Evolutionary conservation across 2,329 filamentous ascomycete species (phyloP).

Genomic region (Colletotrichum tropicale): DNA sequence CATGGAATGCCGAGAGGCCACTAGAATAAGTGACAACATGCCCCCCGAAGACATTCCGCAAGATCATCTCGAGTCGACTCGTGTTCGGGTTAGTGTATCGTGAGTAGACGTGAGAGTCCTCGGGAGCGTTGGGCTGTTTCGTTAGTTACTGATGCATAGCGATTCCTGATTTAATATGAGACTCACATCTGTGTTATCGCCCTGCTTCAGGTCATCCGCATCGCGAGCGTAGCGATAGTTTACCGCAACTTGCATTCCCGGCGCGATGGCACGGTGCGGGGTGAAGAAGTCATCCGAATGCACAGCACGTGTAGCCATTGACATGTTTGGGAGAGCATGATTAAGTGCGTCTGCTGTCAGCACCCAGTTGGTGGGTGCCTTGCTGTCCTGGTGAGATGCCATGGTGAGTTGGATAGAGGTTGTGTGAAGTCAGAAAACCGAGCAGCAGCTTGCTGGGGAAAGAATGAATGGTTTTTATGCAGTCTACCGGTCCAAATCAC

Average conservation of each 20-base stretch:
- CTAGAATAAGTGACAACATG: neutral
- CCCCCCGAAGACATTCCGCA: neutral
- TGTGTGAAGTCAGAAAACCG: neutral
- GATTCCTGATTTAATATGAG: fast-evolving
- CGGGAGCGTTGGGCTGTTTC: neutral
- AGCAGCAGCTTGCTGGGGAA: neutral
- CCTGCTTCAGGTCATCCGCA: neutral
- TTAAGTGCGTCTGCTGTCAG: neutral
- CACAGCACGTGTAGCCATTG: neutral
- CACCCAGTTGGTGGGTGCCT: neutral
- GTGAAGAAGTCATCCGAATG: neutral
- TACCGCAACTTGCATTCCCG: neutral
- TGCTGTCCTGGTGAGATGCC: neutral
- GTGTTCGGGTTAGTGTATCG: neutral
- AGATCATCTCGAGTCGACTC: neutral
- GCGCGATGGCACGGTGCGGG: neutral
- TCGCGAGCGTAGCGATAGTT: neutral
- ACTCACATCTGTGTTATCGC: neutral
- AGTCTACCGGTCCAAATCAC: fast-evolving
- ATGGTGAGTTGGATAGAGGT: neutral
- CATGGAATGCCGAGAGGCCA: neutral
- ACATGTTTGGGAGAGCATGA: neutral
- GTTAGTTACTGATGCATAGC: fast-evolving
- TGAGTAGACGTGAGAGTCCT: neutral
- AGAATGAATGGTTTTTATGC: neutral